phyloP scores from a whole-genome alignment of 1,284 basidiomycete species.

The Earliella scabrosa region DNA sequence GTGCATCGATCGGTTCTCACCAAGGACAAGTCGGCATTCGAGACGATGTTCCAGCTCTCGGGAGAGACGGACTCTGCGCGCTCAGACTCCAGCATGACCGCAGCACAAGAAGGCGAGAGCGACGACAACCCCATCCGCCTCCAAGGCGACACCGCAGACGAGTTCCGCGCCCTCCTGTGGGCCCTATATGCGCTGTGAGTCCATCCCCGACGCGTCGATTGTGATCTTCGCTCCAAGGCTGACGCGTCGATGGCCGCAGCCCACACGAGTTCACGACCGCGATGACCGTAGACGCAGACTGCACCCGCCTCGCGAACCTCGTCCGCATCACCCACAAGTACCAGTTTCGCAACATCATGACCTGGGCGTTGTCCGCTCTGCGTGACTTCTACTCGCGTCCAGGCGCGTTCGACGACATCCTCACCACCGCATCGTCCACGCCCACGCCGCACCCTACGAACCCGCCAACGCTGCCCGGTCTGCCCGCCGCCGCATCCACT shows the following conservation, averaged over 20 bases:
- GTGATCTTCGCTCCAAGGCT: neutral
- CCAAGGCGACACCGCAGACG: constrained; percentile 40
- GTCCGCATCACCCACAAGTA: constrained; percentile 60
- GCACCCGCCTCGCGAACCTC: constrained; percentile 48
- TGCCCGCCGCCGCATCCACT: constrained; percentile 3
- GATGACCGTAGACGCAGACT: constrained; percentile 44
- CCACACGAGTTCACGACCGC: constrained; percentile 52
- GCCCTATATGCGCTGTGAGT: constrained; percentile 41
- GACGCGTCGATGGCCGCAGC: constrained; percentile 28
- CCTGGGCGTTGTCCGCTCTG: constrained; percentile 51
- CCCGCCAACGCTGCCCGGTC: constrained; percentile 21
- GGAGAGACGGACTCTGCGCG: constrained; percentile 36
- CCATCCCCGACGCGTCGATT: neutral
- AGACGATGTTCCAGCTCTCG: constrained; percentile 41
- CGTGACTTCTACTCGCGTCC: constrained; percentile 42
- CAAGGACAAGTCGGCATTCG: constrained; percentile 41
- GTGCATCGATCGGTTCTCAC: constrained; percentile 38
- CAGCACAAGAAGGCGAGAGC: constrained; percentile 37
- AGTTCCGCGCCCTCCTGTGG: constrained; percentile 41
- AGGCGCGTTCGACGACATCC: constrained; percentile 33
- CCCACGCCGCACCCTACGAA: constrained; percentile 14
- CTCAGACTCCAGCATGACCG: constrained; percentile 36
- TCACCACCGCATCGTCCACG: constrained; percentile 11
- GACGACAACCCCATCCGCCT: constrained; percentile 42
- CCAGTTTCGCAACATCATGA: constrained; percentile 54